Conservation (phyloP, 2,329 filamentous ascomycete genomes). For the Stagonosporopsis chrysanthemi region DNA sequence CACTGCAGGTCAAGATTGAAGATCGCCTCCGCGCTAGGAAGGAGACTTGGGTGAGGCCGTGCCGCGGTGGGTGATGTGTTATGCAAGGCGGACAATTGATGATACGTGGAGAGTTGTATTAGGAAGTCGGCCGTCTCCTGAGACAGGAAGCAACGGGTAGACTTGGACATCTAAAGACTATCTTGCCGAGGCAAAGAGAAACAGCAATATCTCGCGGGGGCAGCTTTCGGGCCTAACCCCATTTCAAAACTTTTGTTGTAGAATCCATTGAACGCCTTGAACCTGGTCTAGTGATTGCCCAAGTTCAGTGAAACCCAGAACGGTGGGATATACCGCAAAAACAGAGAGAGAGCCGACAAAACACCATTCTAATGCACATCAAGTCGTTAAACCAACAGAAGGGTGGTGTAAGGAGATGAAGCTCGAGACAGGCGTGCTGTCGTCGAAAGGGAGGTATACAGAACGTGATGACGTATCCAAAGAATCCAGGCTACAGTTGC, state of each 20-base stretch:
- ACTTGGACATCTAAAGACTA: slow-evolving; percentile 24
- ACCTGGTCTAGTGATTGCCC: slow-evolving; percentile 31
- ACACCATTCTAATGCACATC: slow-evolving; percentile 48
- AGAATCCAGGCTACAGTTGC: slow-evolving; percentile 7
- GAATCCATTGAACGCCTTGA: slow-evolving; percentile 33
- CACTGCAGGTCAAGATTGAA: slow-evolving; percentile 15
- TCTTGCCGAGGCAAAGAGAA: slow-evolving; percentile 7
- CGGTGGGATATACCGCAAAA: slow-evolving; percentile 34
- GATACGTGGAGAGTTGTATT: slow-evolving; percentile 29
- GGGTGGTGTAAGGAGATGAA: slow-evolving; percentile 38
- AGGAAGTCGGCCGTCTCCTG: slow-evolving; percentile 12
- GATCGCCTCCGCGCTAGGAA: slow-evolving; percentile 16
- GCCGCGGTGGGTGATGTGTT: not conserved
- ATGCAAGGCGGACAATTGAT: not conserved
- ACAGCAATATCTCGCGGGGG: slow-evolving; percentile 6
- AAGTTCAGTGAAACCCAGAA: slow-evolving; percentile 16
- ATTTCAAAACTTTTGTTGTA: slow-evolving; percentile 37
- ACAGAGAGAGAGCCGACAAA: slow-evolving; percentile 24
- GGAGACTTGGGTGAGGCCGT: slow-evolving; percentile 6
- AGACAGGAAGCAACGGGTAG: not conserved
- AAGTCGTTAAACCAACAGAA: slow-evolving; percentile 40
- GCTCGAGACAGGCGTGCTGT: slow-evolving; percentile 36
- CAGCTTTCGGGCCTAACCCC: slow-evolving; percentile 24
- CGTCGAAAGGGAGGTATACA: slow-evolving; percentile 26
- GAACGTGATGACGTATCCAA: slow-evolving; percentile 27